phyloP scores from a whole-genome alignment of 441 rosid species.

The Erysimum pusillum region DNA sequence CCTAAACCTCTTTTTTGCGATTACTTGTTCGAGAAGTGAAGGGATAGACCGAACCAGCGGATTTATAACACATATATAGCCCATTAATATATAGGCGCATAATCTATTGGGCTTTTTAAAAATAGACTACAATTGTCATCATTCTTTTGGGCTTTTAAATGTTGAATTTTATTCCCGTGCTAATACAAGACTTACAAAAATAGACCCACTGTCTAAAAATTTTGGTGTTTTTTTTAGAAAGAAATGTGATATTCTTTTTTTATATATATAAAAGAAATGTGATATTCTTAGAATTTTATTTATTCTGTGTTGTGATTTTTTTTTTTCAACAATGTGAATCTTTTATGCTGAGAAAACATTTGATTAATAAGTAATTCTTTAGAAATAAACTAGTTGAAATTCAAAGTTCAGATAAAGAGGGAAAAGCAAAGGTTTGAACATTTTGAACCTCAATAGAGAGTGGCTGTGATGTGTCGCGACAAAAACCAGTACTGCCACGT shows the following conservation, averaged over 20 bases:
- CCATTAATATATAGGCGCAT: constrained; percentile 24
- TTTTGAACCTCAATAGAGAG: background rate
- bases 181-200: too few relatives aligned
- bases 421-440: background rate
- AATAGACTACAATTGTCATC: background rate
- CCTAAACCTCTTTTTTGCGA: too few relatives aligned
- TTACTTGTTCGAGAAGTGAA: too few relatives aligned
- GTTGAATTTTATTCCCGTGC: too few relatives aligned
- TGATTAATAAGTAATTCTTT: too few relatives aligned
- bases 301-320: background rate
- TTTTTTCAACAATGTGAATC: background rate
- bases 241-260: background rate
- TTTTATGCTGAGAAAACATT: too few relatives aligned
- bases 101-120: background rate
- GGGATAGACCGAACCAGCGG: too few relatives aligned
- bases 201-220: too few relatives aligned
- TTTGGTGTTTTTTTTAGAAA: background rate
- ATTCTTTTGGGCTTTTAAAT: background rate
- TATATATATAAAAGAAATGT: background rate
- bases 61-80: background rate
- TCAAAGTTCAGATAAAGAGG: background rate
- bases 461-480: constrained; percentile 1
- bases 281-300: background rate
- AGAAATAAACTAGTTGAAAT: background rate
- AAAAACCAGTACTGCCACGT: constrained; percentile 26